Percentiles rank a stretch among this genome's conserved stretches.
phyloP scores from a whole-genome alignment of 345 rosid genomes.

The Fremontodendron californicum region DNA sequence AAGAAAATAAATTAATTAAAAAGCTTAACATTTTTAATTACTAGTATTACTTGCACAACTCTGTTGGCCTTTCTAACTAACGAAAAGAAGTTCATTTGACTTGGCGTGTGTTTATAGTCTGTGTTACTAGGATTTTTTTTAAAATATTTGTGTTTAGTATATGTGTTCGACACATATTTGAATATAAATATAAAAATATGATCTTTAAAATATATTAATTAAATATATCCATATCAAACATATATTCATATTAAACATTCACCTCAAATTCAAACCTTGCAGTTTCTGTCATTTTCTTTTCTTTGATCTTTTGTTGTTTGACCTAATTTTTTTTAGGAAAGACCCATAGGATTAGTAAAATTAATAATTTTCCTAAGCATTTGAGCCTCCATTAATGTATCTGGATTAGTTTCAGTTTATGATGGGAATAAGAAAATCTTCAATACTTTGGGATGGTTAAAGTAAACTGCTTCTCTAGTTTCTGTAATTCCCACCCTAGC shows the following conservation, averaged over 20 bases:
- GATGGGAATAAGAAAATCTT: neutral
- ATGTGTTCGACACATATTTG: no score
- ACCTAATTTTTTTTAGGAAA: neutral
- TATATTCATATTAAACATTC: no score
- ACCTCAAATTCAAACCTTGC: constrained; percentile 7
- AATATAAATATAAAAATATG: no score
- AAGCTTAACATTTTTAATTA: neutral
- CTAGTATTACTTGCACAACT: neutral
- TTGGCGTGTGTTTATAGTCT: no score
- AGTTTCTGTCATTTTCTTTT: constrained; percentile 1
- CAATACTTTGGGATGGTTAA: neutral
- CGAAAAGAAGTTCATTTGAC: constrained; percentile 7
- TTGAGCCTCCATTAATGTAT: neutral
- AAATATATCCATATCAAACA: no score
- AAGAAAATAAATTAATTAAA: neutral
- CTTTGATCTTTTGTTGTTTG: constrained; percentile 1
- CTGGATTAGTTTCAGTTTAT: neutral
- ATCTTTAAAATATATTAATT: no score
- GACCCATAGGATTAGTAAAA: neutral
- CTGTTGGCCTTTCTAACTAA: neutral
- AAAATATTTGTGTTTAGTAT: no score
- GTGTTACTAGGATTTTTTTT: no score
- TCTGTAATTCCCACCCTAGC: neutral
- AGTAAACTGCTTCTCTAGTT: neutral
- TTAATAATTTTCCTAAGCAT: neutral